Base-by-base conservation (phyloP, 306 rosid species). In the Dryas octopetala region DNA sequence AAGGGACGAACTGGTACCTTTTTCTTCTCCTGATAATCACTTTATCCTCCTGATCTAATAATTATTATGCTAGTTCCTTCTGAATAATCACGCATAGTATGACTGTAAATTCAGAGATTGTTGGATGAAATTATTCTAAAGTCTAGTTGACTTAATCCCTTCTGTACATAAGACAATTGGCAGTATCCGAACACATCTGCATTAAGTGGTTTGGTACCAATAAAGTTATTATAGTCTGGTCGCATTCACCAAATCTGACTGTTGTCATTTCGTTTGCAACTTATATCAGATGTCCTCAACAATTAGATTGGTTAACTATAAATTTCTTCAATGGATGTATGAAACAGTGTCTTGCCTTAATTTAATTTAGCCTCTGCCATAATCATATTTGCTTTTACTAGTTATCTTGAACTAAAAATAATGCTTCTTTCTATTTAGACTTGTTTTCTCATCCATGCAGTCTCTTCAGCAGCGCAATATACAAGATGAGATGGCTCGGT, bases 401-500 rank as follows among this genome's bases (percentile, higher is more conserved):
- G 16, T 54, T 69, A 23, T 58, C 61, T 43, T 50, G 10, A 46
- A 40, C 19, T 74, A 13, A 52, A 32, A 70, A 41, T 58, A 45
- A 38, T 26, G 7, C 28, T 73, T 51, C 32, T 13, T 40, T 40
- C 57, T 68, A 13, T 16, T 55, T 38, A 11, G 45, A 69, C 50
- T 59, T 60, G 17, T 75, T 70, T 82, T 23, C 41, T 87, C 83
- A 67, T 69, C 70, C 81, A 23, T 74, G 83, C 88, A 90, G 98
- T 88, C 87, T 62, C 83, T 87, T 74, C 89, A 85, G 82, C 92
- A 85, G 71, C 91, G 88, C 68, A 13, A 57, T 62, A 71, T 89
- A 80, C 93, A 86, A 73, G 95, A 89, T 51, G 87, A 89, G 78
- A 91, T 90, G 54, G 93, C 93, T 44, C 66, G 41, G 59, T 89